Conservation (phyloP, 169 alveolate genomes). For the Babesia gibsoni region DNA sequence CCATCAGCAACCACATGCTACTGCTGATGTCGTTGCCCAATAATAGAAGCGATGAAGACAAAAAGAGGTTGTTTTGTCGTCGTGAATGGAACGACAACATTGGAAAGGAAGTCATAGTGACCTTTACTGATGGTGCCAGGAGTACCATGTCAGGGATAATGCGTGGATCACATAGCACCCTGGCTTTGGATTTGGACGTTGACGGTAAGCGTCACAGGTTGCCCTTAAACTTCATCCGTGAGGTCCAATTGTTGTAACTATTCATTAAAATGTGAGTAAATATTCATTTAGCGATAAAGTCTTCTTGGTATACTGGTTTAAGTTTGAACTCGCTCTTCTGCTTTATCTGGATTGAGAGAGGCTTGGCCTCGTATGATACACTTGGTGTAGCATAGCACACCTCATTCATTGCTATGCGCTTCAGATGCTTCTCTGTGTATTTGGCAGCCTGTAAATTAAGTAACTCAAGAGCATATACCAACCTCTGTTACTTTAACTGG, state of each 20-base stretch:
- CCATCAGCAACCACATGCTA: conserved; percentile 25
- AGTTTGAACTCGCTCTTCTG: conserved; percentile 24
- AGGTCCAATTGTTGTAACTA: background rate
- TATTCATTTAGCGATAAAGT: conserved; percentile 6
- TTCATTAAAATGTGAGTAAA: background rate
- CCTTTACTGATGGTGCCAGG: conserved; percentile 52
- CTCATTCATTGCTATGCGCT: conserved; percentile 27
- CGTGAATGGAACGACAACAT: conserved; percentile 68
- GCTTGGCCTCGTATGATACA: conserved; percentile 8
- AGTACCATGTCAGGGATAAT: conserved; percentile 53
- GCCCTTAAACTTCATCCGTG: conserved; percentile 52
- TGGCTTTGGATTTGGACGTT: conserved; percentile 51
- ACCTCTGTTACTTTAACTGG: conserved; percentile 3
- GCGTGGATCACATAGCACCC: conserved; percentile 67
- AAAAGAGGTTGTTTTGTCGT: conserved; percentile 58
- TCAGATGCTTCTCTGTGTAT: conserved; percentile 11
- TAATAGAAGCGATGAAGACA: conserved; percentile 12
- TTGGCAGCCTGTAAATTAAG: background rate
- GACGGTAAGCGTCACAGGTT: conserved; percentile 41
- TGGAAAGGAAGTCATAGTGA: conserved; percentile 62
- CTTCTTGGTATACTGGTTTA: conserved; percentile 18
- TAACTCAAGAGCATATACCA: background rate
- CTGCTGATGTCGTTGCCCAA: conserved; percentile 26
- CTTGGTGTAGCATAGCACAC: background rate
- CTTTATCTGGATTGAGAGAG: background rate